Percentiles rank a stretch among this genome's conserved stretches.
These are phyloP conservation scores for Arthrobotrys conoides DNA, from an alignment of 2,329 filamentous ascomycete genomes.

Conservation along the genomic window DNA sequence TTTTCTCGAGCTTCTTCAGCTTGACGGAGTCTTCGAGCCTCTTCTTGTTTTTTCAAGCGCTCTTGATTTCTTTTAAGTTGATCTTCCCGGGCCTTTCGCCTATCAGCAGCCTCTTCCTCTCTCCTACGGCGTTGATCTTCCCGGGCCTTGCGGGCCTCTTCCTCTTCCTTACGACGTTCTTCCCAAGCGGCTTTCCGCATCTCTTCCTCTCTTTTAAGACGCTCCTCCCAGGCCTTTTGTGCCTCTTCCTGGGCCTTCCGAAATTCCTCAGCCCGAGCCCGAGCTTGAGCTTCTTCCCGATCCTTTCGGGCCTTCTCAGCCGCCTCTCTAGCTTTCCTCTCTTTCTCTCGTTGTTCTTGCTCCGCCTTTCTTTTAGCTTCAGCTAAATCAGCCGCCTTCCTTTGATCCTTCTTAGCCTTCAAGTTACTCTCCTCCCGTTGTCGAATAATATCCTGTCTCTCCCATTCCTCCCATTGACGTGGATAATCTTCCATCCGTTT, in stretches of 20 bases:
- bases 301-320: not conserved
- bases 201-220: no score
- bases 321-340: constrained; percentile 7
- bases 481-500: not conserved
- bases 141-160: no score
- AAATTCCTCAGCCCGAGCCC: not conserved
- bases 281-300: not conserved
- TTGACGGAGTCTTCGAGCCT: not conserved
- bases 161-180: no score
- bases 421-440: not conserved
- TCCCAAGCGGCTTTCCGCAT: no score
- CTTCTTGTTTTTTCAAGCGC: no score
- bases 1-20: no score
- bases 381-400: constrained; percentile 1
- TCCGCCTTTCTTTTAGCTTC: constrained; percentile 2
- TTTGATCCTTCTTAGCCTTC: constrained; percentile 8
- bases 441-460: constrained; percentile 3
- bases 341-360: constrained; percentile 3
- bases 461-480: constrained; percentile 30
- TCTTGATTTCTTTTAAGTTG: not conserved
- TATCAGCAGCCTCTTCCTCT: no score
- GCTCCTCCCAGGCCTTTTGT: no score
- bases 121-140: no score
- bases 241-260: not conserved
- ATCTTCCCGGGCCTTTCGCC: not conserved